Conservation (phyloP, 1,139 yeast genomes). For the Pichia sp. region DNA sequence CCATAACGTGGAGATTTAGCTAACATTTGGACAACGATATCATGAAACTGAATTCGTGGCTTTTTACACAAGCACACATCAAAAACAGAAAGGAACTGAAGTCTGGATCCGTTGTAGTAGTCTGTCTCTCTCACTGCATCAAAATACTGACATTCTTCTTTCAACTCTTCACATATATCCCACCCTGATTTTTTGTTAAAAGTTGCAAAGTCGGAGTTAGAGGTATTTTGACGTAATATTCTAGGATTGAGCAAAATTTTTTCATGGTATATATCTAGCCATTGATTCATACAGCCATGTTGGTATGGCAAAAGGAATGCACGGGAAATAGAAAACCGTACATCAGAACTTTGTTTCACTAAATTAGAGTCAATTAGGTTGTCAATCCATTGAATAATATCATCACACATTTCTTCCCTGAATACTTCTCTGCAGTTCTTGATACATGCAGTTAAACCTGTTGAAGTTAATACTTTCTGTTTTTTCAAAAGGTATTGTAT, state of each 20-base stretch:
- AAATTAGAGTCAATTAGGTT: constrained; percentile 53
- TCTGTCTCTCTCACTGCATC: constrained; percentile 12
- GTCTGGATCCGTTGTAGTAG: constrained; percentile 55
- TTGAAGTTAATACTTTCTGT: constrained; percentile 46
- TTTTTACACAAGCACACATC: constrained; percentile 71
- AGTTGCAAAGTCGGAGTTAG: background rate
- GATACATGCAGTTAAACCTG: constrained; percentile 63
- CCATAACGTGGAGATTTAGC: constrained; percentile 60
- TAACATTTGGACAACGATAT: constrained; percentile 60
- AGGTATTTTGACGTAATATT: constrained; percentile 11
- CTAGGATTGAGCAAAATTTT: constrained; percentile 17
- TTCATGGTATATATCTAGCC: constrained; percentile 17
- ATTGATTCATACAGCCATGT: constrained; percentile 32
- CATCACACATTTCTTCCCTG: constrained; percentile 77
- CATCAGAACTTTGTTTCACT: constrained; percentile 40
- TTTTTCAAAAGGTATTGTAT: constrained; percentile 44
- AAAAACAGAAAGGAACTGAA: constrained; percentile 65
- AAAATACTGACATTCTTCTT: constrained; percentile 42
- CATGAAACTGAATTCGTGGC: constrained; percentile 54
- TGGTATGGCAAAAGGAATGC: constrained; percentile 50
- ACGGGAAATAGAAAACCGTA: constrained; percentile 48
- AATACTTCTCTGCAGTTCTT: constrained; percentile 63
- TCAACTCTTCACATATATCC: constrained; percentile 37
- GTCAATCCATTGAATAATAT: constrained; percentile 56
- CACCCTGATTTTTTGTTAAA: constrained; percentile 23